These are phyloP conservation scores for Phytophthora aleatoria DNA, from an alignment of 352 stramenopile species.

Conservation along the genomic window DNA sequence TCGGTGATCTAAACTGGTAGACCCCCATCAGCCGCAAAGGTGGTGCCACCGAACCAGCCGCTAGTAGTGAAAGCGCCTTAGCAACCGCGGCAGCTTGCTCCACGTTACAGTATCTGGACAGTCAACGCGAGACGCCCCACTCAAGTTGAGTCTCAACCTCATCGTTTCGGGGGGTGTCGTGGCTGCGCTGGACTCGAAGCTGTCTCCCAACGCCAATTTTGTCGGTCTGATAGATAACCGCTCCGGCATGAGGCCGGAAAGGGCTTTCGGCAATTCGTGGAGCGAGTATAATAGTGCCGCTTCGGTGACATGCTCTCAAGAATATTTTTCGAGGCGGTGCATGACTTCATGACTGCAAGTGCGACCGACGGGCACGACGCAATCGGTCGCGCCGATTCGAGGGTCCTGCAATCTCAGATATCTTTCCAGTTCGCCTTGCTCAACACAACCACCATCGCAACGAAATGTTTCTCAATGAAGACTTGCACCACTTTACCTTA, in stretches of 20 bases:
- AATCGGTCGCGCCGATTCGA: too few species aligned
- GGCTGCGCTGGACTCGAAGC: constrained; percentile 3
- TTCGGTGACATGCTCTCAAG: neutral
- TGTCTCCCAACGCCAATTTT: neutral
- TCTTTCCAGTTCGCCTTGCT: too few species aligned
- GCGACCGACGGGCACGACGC: too few species aligned
- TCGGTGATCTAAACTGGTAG: neutral
- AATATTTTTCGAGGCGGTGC: too few species aligned
- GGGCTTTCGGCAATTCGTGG: constrained; percentile 1
- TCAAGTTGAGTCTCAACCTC: neutral
- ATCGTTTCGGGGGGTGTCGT: constrained; percentile 7
- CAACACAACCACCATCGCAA: too few species aligned
- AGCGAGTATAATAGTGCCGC: neutral
- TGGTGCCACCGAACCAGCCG: constrained; percentile 18
- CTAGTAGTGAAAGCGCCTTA: constrained; percentile 12
- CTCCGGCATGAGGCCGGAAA: constrained; percentile 12
- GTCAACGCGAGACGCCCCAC: neutral
- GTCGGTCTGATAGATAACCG: constrained; percentile 10
- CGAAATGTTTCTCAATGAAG: constrained; percentile 13
- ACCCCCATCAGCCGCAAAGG: constrained; percentile 14
- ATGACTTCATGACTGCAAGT: neutral
- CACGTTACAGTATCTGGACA: neutral
- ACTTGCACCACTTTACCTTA: constrained; percentile 23
- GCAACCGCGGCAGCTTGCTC: neutral
- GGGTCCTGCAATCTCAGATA: too few species aligned